phyloP scores from a whole-genome alignment of 768 basidiomycete genomes.

The Tricholoma sp. region DNA sequence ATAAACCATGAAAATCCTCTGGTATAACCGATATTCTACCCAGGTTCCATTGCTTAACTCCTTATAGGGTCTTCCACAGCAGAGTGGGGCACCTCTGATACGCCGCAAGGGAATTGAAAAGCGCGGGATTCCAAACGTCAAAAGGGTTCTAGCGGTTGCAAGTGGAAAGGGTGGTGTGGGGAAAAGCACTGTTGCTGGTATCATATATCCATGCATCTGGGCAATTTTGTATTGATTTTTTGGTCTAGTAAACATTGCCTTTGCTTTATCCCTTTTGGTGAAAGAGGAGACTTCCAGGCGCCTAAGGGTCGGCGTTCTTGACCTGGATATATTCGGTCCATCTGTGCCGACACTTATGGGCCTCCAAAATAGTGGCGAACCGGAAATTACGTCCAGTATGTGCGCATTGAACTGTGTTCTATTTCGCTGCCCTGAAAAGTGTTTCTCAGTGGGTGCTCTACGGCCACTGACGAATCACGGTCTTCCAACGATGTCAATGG shows the following conservation, averaged over 20 bases:
- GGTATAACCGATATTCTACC: neutral
- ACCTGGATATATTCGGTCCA: constrained; percentile 95
- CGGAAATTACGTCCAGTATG: constrained; percentile 66
- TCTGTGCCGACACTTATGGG: constrained; percentile 93
- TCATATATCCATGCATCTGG: constrained; percentile 12
- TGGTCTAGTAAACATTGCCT: constrained; percentile 71
- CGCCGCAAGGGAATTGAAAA: constrained; percentile 54
- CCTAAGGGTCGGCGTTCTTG: constrained; percentile 79
- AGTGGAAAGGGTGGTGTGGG: constrained; percentile 98
- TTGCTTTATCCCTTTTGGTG: constrained; percentile 50
- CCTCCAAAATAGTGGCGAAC: constrained; percentile 72
- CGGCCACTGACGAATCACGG: constrained; percentile 85
- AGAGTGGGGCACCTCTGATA: constrained; percentile 46
- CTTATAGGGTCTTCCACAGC: constrained; percentile 25
- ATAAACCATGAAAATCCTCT: constrained; percentile 16
- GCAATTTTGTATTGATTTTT: neutral
- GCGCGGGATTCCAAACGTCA: constrained; percentile 64
- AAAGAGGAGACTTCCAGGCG: constrained; percentile 30
- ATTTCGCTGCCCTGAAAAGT: neutral
- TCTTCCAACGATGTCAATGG: constrained; percentile 95
- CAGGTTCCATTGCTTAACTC: neutral
- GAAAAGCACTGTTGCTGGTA: constrained; percentile 90
- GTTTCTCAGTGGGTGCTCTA: constrained; percentile 60
- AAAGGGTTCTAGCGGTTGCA: constrained; percentile 71
- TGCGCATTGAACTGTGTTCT: neutral